Percentiles rank a stretch among this genome's conserved stretches.
Conservation (phyloP, 768 basidiomycete genomes). For the Coprinopsis cinerea region DNA sequence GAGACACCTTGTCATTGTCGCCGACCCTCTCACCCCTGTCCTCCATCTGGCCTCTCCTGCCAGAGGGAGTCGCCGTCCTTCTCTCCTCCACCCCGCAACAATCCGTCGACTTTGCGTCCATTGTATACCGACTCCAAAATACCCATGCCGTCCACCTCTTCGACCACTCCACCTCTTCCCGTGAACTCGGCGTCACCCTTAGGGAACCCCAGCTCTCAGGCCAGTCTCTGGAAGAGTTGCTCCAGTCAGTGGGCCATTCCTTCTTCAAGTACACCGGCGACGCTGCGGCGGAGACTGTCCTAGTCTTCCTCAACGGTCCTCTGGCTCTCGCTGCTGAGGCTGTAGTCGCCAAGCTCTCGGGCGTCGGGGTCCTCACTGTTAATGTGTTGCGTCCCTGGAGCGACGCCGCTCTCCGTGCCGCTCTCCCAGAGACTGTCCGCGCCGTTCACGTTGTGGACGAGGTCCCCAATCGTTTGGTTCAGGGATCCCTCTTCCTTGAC, state of each 20-base stretch:
- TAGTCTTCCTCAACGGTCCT: conserved; percentile 74
- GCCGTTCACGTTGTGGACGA: conserved; percentile 75
- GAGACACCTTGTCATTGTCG: conserved; percentile 61
- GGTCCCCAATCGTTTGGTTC: conserved; percentile 53
- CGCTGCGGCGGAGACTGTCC: conserved; percentile 49
- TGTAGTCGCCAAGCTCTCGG: conserved; percentile 31
- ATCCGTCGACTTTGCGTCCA: conserved; percentile 65
- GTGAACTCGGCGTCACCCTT: conserved; percentile 64
- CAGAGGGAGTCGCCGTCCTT: conserved; percentile 63
- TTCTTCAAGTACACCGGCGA: conserved; percentile 76
- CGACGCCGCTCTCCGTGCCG: conserved; percentile 50
- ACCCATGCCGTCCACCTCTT: conserved; percentile 85
- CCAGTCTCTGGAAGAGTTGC: conserved; percentile 38
- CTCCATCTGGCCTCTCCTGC: conserved; percentile 52
- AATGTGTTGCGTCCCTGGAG: conserved; percentile 85
- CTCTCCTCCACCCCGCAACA: conserved; percentile 85
- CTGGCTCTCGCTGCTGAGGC: conserved; percentile 61
- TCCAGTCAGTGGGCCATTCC: conserved; percentile 58
- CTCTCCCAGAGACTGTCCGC: conserved; percentile 54
- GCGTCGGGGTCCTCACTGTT: conserved; percentile 64
- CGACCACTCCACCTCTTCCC: conserved; percentile 75
- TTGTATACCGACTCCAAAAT: conserved; percentile 63
- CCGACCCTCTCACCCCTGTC: conserved; percentile 72
- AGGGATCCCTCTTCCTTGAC: conserved; percentile 66
- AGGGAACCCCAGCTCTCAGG: conserved; percentile 11